These are phyloP conservation scores for Firmiana major DNA, from an alignment of 345 rosid genomes.

Conservation along the genomic window DNA sequence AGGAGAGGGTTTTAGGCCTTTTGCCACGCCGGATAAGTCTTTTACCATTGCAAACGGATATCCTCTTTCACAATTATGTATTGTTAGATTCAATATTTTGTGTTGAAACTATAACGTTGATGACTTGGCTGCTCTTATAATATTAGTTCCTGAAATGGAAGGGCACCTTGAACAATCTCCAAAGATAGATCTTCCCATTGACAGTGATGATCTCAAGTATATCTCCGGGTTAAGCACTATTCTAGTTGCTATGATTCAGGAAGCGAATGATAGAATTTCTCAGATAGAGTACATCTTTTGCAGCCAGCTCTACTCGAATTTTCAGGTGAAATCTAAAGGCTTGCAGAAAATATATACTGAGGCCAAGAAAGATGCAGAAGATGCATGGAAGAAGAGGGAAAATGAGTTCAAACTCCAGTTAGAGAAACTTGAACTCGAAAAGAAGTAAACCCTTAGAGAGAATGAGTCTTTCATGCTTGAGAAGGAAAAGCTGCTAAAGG, in stretches of 20 bases:
- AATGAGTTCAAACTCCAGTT: conserved; percentile 36
- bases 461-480: conserved; percentile 39
- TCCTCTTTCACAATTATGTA: not conserved
- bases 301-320: conserved; percentile 69
- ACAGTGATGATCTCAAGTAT: conserved; percentile 43
- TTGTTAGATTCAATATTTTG: not conserved
- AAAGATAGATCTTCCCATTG: conserved; percentile 20
- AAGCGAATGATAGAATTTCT: conserved; percentile 82
- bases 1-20: not conserved
- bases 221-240: conserved; percentile 65
- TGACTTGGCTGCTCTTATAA: not conserved
- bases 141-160: conserved; percentile 12
- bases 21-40: no score
- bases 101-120: not conserved
- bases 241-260: conserved; percentile 84
- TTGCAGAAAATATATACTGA: conserved; percentile 49
- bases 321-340: conserved; percentile 52
- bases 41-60: not conserved
- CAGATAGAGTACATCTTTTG: conserved; percentile 92
- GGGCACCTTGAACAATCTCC: conserved; percentile 6
- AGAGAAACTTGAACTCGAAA: conserved; percentile 50
- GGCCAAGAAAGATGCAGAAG: conserved; percentile 51
- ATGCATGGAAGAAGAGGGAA: conserved; percentile 55
- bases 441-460: conserved; percentile 35
- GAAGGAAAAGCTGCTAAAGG: conserved; percentile 31